These are phyloP conservation scores for Elsinoe fawcettii DNA, from an alignment of 2,329 filamentous ascomycete species.

Conservation along the genomic window DNA sequence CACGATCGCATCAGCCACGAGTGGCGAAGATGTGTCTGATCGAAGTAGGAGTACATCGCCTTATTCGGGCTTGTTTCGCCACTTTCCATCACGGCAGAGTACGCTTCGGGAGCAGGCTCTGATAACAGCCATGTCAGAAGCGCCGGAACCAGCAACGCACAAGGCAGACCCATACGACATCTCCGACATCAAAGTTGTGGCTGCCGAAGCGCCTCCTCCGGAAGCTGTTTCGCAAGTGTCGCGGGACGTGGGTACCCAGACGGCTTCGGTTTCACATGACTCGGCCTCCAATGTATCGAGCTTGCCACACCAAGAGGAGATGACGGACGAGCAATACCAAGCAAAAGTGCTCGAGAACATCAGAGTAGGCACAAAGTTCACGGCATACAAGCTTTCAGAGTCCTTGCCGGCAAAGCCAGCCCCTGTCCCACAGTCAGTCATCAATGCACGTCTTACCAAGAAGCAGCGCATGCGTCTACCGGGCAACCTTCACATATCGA, in stretches of 20 bases:
- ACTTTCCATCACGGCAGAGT: background rate
- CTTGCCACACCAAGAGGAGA: no score
- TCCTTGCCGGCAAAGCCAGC: background rate
- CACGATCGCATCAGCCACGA: no score
- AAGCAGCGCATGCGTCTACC: slow-evolving; percentile 26
- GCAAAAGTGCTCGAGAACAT: background rate
- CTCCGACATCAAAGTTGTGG: background rate
- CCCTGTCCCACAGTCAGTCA: slow-evolving; percentile 45
- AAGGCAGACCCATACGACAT: no score
- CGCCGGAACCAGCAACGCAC: background rate
- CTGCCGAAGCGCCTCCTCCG: background rate
- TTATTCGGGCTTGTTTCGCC: background rate
- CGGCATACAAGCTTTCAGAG: background rate
- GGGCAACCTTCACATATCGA: slow-evolving; percentile 19
- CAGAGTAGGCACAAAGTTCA: background rate
- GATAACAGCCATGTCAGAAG: background rate
- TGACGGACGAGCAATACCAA: background rate
- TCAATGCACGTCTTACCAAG: slow-evolving; percentile 28
- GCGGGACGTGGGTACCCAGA: background rate
- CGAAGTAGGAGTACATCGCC: background rate
- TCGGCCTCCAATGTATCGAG: background rate
- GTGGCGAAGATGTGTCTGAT: background rate
- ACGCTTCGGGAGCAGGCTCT: background rate
- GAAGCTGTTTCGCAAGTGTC: no score
- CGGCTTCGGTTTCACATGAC: background rate